Conservation (phyloP, 2,329 filamentous ascomycete species). For the Calycina herbarum region DNA sequence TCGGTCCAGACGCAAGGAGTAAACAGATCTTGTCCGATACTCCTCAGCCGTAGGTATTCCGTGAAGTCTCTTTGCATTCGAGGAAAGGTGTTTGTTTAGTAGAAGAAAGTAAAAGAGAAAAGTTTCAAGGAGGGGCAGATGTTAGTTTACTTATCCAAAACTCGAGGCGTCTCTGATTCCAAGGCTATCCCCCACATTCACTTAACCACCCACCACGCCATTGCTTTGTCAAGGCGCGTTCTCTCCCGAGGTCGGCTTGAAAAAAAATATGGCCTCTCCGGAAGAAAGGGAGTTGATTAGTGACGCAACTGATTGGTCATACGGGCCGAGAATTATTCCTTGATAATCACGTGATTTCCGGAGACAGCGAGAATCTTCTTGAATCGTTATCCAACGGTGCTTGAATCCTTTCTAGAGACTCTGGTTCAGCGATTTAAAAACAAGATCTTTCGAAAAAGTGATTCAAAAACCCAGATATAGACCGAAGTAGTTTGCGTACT, state of each 20-base stretch:
- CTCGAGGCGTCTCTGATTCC: background rate
- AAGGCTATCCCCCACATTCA: background rate
- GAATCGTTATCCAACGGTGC: too few relatives aligned
- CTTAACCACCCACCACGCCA: background rate
- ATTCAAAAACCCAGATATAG: too few relatives aligned
- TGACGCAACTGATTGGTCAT: background rate
- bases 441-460: too few relatives aligned
- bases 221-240: constrained; percentile 4
- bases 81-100: background rate
- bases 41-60: constrained; percentile 55
- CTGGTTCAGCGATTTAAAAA: too few relatives aligned
- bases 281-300: background rate
- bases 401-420: too few relatives aligned
- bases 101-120: background rate
- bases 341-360: background rate
- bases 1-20: constrained; percentile 62
- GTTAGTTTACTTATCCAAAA: background rate
- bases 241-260: background rate
- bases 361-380: too few relatives aligned
- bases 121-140: background rate
- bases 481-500: too few relatives aligned
- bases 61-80: constrained; percentile 28
- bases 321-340: background rate
- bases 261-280: constrained; percentile 9
- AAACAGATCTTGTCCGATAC: constrained; percentile 61